Conservation (phyloP, 164 flowering plant species). For the Echeveria elegans region DNA sequence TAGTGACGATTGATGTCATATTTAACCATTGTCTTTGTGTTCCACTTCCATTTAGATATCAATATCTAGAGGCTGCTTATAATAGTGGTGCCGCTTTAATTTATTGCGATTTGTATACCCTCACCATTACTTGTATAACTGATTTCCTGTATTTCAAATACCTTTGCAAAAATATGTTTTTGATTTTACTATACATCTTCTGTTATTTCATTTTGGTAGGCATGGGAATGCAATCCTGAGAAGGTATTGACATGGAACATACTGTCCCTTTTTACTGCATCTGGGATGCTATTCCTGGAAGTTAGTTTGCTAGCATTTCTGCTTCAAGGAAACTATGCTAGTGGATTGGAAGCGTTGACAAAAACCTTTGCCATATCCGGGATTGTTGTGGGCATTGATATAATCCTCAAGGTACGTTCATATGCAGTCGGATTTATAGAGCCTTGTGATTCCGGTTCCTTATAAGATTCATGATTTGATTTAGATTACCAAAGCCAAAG, state of each 20-base stretch:
- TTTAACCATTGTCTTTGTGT: too few species aligned
- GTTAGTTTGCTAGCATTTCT: conserved; percentile 55
- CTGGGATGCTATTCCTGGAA: conserved; percentile 58
- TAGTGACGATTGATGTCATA: too few species aligned
- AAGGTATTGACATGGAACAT: conserved; percentile 39
- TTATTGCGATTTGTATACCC: too few species aligned
- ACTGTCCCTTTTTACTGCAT: conserved; percentile 40
- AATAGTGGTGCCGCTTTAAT: too few species aligned
- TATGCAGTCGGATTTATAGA: neutral
- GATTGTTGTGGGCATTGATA: conserved; percentile 53
- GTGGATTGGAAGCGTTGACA: conserved; percentile 66
- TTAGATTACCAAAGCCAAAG: neutral
- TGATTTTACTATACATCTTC: too few species aligned
- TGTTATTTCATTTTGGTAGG: conserved; percentile 19
- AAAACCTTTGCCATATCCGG: conserved; percentile 72
- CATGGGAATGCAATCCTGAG: conserved; percentile 55
- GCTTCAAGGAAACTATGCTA: conserved; percentile 37
- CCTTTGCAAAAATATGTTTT: too few species aligned
- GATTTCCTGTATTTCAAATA: too few species aligned
- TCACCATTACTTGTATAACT: too few species aligned
- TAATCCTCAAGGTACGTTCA: conserved; percentile 56
- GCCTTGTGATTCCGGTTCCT: neutral
- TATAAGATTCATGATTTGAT: neutral
- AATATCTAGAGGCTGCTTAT: too few species aligned
- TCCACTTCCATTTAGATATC: too few species aligned